Evolutionary conservation across 1,284 basidiomycete genomes (phyloP), one percentile per base, ranked within the genome.

Genomic region (Trametes pubescens): DNA sequence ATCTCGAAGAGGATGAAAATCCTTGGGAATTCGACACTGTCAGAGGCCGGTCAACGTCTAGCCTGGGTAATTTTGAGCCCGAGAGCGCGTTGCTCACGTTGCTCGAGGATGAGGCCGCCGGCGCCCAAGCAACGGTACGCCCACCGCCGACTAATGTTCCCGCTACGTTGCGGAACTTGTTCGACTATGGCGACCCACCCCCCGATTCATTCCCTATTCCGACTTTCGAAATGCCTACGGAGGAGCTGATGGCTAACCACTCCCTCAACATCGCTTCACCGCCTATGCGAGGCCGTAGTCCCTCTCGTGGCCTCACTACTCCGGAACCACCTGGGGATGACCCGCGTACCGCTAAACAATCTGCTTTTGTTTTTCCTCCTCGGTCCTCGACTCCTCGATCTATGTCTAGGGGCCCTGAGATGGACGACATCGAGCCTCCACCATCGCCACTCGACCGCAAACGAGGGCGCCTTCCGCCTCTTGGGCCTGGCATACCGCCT

Each of bases 21-120:
- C 78, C 80, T 55, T 93, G 91, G 91, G 88, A 91, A 71, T 93
- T 93, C 70, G 92, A 93, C 57, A 92, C 91, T 0, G 78, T 92
- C 37, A 82, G 87, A 51, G 83, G 82, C 22, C 79, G 77, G 3
- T 71, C 76, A 18, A 67, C 72, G 18, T 57, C 74, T 21, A 73
- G 76, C n/a, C 29, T 57, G 0, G 54, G 60, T 24, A 47, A 49
- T 5, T 57, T 61, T 18, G 70, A 71, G 22, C 51, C 62, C 21
- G 69, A 70, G 32, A 58, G 57, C 40, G 61, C 69, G 1, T 55
- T 69, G 34, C 65, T 68, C 24, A 34, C 51, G 1, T 40, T 66
- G 3, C 40, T 68, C 21, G 64, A 68, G 21, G 67, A 66, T 29
- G 64, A 68, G 47, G 26, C 47, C 5, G 64, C 59, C 8, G 64